Percentiles rank a stretch among this genome's conserved stretches.
phyloP scores from a whole-genome alignment of 257 asterid species.

The Gentiana straminea region DNA sequence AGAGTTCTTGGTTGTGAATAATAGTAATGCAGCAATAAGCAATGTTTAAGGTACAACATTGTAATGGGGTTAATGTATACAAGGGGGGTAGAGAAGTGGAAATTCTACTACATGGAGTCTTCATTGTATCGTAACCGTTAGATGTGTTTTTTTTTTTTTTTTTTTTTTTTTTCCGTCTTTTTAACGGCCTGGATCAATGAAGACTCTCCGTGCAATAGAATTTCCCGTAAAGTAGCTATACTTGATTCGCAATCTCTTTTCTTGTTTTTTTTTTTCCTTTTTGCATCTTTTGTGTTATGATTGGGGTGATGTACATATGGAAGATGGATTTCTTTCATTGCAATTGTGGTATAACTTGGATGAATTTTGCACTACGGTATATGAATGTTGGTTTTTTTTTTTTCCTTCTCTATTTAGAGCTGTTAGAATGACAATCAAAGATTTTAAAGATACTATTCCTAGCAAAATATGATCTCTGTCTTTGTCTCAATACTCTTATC shows the following conservation, averaged over 20 bases:
- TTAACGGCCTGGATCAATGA: no score
- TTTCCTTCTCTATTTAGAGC: no score
- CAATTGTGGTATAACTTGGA: conserved; percentile 12
- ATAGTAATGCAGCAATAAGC: conserved; percentile 17
- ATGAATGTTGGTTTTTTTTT: conserved; percentile 13
- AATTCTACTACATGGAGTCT: no score
- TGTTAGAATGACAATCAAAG: no score
- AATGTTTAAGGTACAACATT: conserved; percentile 1
- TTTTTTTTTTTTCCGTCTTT: no score
- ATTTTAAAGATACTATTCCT: no score
- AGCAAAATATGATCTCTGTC: no score
- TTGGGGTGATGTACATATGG: conserved; percentile 25
- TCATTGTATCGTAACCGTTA: no score
- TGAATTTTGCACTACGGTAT: conserved; percentile 9
- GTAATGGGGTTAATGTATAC: conserved; percentile 9
- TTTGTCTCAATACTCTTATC: no score
- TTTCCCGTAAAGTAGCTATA: conserved; percentile 3
- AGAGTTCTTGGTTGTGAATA: conserved; percentile 13
- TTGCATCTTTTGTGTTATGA: conserved; percentile 13
- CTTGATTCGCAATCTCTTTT: background rate
- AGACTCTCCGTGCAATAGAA: no score
- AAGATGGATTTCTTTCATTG: conserved; percentile 13
- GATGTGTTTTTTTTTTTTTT: no score
- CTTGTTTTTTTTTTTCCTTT: conserved; percentile 6
- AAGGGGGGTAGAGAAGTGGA: no score